Conservation (phyloP, 257 asterid species). For the Solanum commersonii region DNA sequence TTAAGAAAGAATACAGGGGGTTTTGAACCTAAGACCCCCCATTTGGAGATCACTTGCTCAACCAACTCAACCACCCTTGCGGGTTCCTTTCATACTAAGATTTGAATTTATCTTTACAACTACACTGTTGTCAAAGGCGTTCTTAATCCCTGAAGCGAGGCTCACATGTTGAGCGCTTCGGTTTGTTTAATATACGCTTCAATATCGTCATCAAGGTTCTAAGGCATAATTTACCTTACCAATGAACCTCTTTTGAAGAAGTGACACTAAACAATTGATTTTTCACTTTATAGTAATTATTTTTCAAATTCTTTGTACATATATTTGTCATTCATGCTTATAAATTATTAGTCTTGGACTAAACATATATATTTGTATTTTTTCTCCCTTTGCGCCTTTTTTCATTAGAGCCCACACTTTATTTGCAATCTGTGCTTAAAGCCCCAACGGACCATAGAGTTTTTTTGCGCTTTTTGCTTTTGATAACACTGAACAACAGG, state of each 20-base stretch:
- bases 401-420: not conserved
- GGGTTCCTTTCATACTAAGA: not conserved
- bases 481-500: not conserved
- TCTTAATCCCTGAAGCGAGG: not conserved
- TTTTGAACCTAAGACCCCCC: not conserved
- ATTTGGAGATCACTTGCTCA: not conserved
- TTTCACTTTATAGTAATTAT: not conserved
- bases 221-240: not conserved
- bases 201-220: not conserved
- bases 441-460: not conserved
- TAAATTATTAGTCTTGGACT: not conserved
- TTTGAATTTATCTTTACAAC: not conserved
- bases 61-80: not conserved
- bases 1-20: not conserved
- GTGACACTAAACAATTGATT: not conserved
- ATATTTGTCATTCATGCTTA: not conserved
- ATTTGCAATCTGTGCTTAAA: not conserved
- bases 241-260: not conserved
- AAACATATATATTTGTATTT: not conserved
- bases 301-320: not conserved
- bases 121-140: not conserved
- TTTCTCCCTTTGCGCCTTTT: not conserved
- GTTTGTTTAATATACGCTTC: not conserved
- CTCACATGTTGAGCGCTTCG: not conserved
- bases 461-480: not conserved